These are phyloP conservation scores for Alternaria sp. DNA, from an alignment of 2,329 filamentous ascomycete genomes.

Conservation along the genomic window DNA sequence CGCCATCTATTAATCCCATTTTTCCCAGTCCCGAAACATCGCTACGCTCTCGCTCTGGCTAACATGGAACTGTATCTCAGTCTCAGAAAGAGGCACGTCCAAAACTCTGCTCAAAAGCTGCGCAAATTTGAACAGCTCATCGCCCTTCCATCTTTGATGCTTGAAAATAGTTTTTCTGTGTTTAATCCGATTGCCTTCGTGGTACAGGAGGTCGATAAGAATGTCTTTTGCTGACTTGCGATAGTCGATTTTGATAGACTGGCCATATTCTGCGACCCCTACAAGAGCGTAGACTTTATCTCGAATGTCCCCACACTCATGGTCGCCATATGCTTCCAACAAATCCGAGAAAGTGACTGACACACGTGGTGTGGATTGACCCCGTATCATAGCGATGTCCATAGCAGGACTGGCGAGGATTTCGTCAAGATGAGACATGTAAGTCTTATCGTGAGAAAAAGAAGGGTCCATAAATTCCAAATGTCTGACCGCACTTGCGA, in stretches of 20 bases:
- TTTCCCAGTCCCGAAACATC: too few relatives aligned
- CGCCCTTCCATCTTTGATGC: not conserved
- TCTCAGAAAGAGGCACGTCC: not conserved
- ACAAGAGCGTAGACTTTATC: not conserved
- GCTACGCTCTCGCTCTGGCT: too few relatives aligned
- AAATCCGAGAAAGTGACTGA: not conserved
- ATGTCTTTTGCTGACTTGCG: not conserved
- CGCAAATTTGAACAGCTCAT: not conserved
- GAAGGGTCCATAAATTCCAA: too few relatives aligned
- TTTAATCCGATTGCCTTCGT: too few relatives aligned
- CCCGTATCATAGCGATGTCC: not conserved
- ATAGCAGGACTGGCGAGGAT: not conserved
- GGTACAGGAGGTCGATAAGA: not conserved
- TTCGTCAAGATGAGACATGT: not conserved
- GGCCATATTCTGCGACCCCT: not conserved
- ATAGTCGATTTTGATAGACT: not conserved
- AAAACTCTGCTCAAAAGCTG: not conserved
- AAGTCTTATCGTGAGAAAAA: not conserved
- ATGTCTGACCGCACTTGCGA: too few relatives aligned
- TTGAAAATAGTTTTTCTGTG: too few relatives aligned
- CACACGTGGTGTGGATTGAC: too few relatives aligned
- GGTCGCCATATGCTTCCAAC: not conserved
- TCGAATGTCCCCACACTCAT: not conserved
- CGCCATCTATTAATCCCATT: too few relatives aligned
- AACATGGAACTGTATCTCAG: not conserved